These are phyloP conservation scores for Verticillium isaacii DNA, from an alignment of 2,329 filamentous ascomycete species.

Conservation along the genomic window DNA sequence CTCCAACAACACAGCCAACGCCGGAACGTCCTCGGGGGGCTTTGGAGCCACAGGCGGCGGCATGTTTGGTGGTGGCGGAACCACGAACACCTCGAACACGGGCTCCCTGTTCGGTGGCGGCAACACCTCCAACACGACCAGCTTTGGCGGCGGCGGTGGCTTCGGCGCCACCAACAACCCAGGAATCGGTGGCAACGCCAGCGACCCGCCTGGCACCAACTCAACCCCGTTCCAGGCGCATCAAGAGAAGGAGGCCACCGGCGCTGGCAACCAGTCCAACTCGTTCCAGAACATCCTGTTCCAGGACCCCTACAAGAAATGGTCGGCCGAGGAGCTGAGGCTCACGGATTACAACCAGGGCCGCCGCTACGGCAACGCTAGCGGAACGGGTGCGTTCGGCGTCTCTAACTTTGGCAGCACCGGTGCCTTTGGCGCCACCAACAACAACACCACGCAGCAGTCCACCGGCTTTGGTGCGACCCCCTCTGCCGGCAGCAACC, in stretches of 20 bases:
- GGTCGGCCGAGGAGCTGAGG: conserved; percentile 80
- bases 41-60: conserved; percentile 30
- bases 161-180: conserved; percentile 43
- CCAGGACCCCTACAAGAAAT: conserved; percentile 78
- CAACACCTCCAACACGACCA: conserved; percentile 25
- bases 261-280: conserved; percentile 44
- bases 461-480: conserved; percentile 37
- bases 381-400: conserved; percentile 82
- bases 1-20: conserved; percentile 19
- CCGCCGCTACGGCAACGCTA: conserved; percentile 75
- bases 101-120: conserved; percentile 44
- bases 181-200: conserved; percentile 45
- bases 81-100: conserved; percentile 31
- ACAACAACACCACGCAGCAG: conserved; percentile 20
- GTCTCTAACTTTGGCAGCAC: conserved; percentile 45
- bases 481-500: conserved; percentile 22
- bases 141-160: conserved; percentile 23
- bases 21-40: conserved; percentile 23
- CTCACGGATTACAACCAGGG: conserved; percentile 86
- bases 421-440: conserved; percentile 43
- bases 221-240: conserved; percentile 64
- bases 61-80: conserved; percentile 49
- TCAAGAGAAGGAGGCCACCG: conserved; percentile 68
- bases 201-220: conserved; percentile 65
- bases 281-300: conserved; percentile 78